These are phyloP conservation scores for Shiraia sp. DNA, from an alignment of 2,329 filamentous ascomycete species.

Conservation along the genomic window DNA sequence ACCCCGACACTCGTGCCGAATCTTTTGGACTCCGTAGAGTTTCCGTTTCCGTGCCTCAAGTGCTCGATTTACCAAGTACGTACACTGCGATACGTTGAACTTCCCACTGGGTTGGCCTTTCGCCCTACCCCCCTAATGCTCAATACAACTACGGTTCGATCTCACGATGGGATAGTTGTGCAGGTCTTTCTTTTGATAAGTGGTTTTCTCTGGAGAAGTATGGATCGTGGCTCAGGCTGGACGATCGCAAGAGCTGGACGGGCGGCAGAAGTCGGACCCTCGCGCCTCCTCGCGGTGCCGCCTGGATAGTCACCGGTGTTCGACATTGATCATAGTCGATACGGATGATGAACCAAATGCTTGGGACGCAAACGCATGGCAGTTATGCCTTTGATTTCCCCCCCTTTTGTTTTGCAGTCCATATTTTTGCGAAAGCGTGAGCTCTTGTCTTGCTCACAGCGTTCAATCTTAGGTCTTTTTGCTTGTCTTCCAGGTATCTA, in stretches of 20 bases:
- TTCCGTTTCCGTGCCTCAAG: conserved; percentile 1
- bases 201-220: conserved; percentile 22
- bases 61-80: not conserved
- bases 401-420: too few species aligned
- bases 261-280: conserved; percentile 43
- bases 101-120: too few species aligned
- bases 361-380: conserved; percentile 29
- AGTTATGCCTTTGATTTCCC: not conserved
- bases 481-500: too few species aligned
- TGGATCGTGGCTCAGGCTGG: conserved; percentile 23
- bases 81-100: not conserved
- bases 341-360: conserved; percentile 40
- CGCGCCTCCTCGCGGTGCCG: conserved; percentile 43
- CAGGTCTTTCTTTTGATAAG: conserved; percentile 13
- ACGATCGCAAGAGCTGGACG: conserved; percentile 37
- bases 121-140: not conserved
- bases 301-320: conserved; percentile 35
- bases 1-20: conserved; percentile 11
- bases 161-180: conserved; percentile 6
- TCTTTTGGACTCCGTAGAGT: conserved; percentile 2
- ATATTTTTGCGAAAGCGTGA: too few species aligned
- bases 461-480: not conserved
- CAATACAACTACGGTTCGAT: too few species aligned
- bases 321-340: not conserved
- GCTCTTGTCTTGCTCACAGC: not conserved